phyloP scores from a whole-genome alignment of 495 filamentous ascomycete species.

The Lichina pygmaea region DNA sequence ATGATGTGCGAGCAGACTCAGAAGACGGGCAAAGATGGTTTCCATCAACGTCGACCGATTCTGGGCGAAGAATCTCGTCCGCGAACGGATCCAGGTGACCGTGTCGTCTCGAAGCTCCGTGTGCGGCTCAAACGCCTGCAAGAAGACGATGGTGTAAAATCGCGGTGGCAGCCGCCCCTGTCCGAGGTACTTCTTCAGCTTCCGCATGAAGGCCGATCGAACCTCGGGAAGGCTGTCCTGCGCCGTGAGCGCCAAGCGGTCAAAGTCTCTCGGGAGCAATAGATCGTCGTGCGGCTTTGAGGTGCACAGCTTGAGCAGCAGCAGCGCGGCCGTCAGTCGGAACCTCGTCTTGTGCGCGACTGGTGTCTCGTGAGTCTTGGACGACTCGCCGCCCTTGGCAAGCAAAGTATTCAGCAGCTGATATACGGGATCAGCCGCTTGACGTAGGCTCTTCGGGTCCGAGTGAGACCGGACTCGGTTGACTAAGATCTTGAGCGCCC shows the following conservation, averaged over 20 bases:
- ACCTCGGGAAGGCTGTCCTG: slow-evolving; percentile 56
- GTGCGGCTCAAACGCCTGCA: slow-evolving; percentile 73
- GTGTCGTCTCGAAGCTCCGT: slow-evolving; percentile 36
- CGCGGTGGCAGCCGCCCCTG: slow-evolving; percentile 37
- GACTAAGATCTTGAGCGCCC: slow-evolving; percentile 71
- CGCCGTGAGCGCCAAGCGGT: slow-evolving; percentile 45
- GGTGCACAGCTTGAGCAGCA: slow-evolving; percentile 60
- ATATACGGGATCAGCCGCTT: slow-evolving; percentile 40
- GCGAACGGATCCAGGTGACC: slow-evolving; percentile 70
- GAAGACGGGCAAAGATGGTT: slow-evolving; percentile 52
- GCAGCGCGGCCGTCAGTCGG: slow-evolving; percentile 56
- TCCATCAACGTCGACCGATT: slow-evolving; percentile 42
- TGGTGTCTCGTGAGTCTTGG: slow-evolving; percentile 47
- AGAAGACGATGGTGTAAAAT: slow-evolving; percentile 70
- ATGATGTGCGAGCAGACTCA: slow-evolving; percentile 80
- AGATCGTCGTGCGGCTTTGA: slow-evolving; percentile 48
- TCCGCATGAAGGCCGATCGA: slow-evolving; percentile 47
- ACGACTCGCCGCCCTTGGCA: slow-evolving; percentile 47
- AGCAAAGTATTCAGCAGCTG: slow-evolving; percentile 53
- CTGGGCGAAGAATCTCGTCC: slow-evolving; percentile 23
- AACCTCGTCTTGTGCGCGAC: slow-evolving; percentile 44
- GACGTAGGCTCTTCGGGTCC: slow-evolving; percentile 31
- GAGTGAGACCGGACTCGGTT: slow-evolving; percentile 51
- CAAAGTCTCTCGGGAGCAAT: slow-evolving; percentile 45
- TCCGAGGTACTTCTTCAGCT: slow-evolving; percentile 66